Evolutionary conservation across 352 stramenopile genomes (phyloP).

Genomic region (Thraustochytrium striatum): DNA sequence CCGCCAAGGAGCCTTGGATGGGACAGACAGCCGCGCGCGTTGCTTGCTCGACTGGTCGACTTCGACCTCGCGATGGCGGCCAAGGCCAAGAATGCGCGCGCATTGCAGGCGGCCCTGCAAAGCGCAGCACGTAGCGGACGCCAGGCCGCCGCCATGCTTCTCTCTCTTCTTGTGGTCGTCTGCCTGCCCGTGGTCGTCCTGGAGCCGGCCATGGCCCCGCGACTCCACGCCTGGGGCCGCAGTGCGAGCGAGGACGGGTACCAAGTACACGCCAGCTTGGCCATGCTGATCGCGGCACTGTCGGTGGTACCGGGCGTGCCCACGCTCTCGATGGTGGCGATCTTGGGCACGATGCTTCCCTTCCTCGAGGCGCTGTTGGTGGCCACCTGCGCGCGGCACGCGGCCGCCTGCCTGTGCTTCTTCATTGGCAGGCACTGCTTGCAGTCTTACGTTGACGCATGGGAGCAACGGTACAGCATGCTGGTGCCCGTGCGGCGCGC

Average conservation of each 20-base stretch:
- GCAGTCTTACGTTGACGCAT: background rate
- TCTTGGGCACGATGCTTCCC: background rate
- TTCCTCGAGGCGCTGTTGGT: background rate
- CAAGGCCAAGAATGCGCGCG: too few relatives aligned
- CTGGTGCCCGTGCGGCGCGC: background rate
- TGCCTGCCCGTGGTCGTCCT: background rate
- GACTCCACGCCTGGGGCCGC: background rate
- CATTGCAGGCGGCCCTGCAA: too few relatives aligned
- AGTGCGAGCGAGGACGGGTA: background rate
- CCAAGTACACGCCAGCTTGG: slow-evolving; percentile 19
- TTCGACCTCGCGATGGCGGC: too few relatives aligned
- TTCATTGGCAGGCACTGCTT: background rate
- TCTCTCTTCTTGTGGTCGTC: background rate
- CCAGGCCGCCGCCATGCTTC: background rate
- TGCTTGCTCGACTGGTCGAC: too few relatives aligned
- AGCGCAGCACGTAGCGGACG: too few relatives aligned
- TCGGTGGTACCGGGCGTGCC: slow-evolving; percentile 25
- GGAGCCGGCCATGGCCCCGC: background rate
- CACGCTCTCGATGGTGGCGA: background rate
- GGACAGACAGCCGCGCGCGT: too few relatives aligned
- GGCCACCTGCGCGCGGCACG: slow-evolving; percentile 10
- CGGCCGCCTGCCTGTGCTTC: slow-evolving; percentile 11
- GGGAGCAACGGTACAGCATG: background rate
- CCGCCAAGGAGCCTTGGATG: too few relatives aligned
- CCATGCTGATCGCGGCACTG: background rate